phyloP scores from a whole-genome alignment of 768 basidiomycete genomes.

The Suillus variegatus region DNA sequence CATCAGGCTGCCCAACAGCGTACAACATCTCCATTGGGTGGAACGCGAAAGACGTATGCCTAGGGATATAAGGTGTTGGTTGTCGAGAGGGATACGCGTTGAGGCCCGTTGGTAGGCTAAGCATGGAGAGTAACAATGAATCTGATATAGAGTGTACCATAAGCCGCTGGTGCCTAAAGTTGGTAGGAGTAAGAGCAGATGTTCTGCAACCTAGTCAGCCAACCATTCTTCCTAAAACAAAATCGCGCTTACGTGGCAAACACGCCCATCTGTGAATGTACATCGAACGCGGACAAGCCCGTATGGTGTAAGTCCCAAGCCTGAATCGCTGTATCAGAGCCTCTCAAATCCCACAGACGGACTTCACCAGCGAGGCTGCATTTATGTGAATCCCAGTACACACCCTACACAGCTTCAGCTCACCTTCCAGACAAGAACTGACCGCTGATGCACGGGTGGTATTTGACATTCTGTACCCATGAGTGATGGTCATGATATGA shows the following conservation, averaged over 20 bases:
- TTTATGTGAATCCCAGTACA: constrained; percentile 5
- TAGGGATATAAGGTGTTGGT: constrained; percentile 61
- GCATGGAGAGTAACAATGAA: constrained; percentile 39
- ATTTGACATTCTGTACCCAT: constrained; percentile 90
- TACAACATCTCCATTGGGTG: constrained; percentile 89
- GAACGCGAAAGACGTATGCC: constrained; percentile 68
- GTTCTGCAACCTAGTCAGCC: constrained; percentile 38
- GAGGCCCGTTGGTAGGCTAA: constrained; percentile 56
- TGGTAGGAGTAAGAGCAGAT: constrained; percentile 58
- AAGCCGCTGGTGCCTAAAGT: constrained; percentile 68
- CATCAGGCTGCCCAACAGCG: constrained; percentile 72
- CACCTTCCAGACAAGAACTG: constrained; percentile 90
- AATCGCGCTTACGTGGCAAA: constrained; percentile 73
- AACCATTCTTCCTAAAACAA: not conserved
- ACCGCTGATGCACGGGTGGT: constrained; percentile 67
- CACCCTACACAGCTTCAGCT: constrained; percentile 16
- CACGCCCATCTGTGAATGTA: constrained; percentile 80
- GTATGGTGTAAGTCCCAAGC: constrained; percentile 66
- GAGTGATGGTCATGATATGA: constrained; percentile 76
- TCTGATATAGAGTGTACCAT: constrained; percentile 57
- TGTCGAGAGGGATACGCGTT: constrained; percentile 54
- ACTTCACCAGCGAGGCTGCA: constrained; percentile 85
- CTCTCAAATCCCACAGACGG: constrained; percentile 88
- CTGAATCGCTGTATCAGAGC: constrained; percentile 54
- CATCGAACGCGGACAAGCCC: constrained; percentile 84